These are phyloP conservation scores for Panicum miliaceum DNA, from an alignment of 176 grass and related monocot species.

Conservation along the genomic window DNA sequence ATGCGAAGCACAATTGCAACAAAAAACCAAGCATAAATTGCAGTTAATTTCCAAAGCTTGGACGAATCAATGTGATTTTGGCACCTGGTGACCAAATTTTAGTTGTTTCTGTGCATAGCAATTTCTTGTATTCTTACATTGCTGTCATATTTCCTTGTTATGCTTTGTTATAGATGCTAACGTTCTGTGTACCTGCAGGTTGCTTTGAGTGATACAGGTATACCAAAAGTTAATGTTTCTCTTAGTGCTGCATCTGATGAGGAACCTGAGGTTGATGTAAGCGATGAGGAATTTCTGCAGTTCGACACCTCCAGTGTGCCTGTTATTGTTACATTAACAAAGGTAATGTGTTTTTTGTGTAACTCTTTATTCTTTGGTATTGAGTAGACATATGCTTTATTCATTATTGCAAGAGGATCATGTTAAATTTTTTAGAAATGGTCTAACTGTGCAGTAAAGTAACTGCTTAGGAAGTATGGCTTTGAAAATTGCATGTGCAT, in stretches of 20 bases:
- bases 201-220: constrained; percentile 90
- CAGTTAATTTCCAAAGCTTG: neutral
- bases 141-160: constrained; percentile 22
- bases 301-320: constrained; percentile 92
- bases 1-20: neutral
- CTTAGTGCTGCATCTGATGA: constrained; percentile 61
- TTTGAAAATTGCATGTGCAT: neutral
- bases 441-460: neutral
- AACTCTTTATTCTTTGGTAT: neutral
- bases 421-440: constrained; percentile 12
- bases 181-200: constrained; percentile 50
- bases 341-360: constrained; percentile 48
- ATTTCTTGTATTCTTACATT: neutral
- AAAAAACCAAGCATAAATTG: neutral
- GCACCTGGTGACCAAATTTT: neutral
- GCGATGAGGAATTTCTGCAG: constrained; percentile 89
- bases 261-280: constrained; percentile 86
- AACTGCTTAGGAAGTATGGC: neutral
- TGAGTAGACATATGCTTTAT: neutral
- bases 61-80: neutral
- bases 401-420: neutral
- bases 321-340: constrained; percentile 85
- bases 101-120: neutral
- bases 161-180: constrained; percentile 14
- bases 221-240: constrained; percentile 88